A percentile compares a stretch with the other conserved stretches of the same genome.
Conservation (phyloP, 1,284 basidiomycete genomes). For the Ustilago shanxiensis region DNA sequence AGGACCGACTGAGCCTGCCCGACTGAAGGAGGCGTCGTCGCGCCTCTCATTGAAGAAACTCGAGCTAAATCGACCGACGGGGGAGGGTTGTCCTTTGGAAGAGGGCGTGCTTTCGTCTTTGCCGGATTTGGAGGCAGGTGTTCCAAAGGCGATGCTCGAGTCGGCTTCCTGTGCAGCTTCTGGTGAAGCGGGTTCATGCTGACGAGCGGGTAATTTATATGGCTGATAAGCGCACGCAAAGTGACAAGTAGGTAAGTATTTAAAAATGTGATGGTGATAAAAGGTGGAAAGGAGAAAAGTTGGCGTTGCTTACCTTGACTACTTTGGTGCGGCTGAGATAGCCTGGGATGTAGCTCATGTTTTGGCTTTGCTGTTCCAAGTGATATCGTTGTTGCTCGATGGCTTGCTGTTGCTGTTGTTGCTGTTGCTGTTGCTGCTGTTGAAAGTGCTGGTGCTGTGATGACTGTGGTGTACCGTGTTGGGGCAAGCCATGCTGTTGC, state of each 20-base stretch:
- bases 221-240: slow-evolving; percentile 13
- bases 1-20: slow-evolving; percentile 32
- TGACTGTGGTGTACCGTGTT: slow-evolving; percentile 29
- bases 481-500: slow-evolving; percentile 16
- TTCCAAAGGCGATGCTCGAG: slow-evolving; percentile 49
- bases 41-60: slow-evolving; percentile 59
- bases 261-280: too few species aligned
- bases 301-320: slow-evolving; percentile 20
- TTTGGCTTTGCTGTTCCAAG: slow-evolving; percentile 47
- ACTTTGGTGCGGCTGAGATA: slow-evolving; percentile 52
- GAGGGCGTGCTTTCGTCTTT: slow-evolving; percentile 48
- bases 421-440: slow-evolving; percentile 33
- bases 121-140: slow-evolving; percentile 50
- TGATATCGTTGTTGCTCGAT: slow-evolving; percentile 44
- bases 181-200: slow-evolving; percentile 43
- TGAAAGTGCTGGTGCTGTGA: slow-evolving; percentile 35
- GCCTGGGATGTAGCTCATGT: slow-evolving; percentile 55
- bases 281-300: too few species aligned
- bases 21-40: slow-evolving; percentile 37
- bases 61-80: slow-evolving; percentile 56
- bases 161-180: slow-evolving; percentile 47
- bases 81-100: slow-evolving; percentile 43
- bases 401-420: slow-evolving; percentile 37
- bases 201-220: slow-evolving; percentile 51
- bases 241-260: not conserved